A percentile compares a stretch with the other conserved stretches of the same genome.
These are phyloP conservation scores for Yamadazyma sp. DNA, from an alignment of 1,139 yeast species.

Conservation along the genomic window DNA sequence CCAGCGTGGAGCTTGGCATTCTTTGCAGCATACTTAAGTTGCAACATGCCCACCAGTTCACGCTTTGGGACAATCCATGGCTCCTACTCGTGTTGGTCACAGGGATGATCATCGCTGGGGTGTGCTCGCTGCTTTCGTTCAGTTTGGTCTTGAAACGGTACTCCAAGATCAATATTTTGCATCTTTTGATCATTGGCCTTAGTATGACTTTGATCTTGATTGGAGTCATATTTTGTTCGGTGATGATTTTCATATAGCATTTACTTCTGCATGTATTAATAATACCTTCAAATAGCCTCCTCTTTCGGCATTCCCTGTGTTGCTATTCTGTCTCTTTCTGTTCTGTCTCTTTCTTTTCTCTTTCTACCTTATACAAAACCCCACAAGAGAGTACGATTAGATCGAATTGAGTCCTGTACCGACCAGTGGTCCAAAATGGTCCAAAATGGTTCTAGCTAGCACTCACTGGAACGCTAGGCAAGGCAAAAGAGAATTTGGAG, in stretches of 20 bases:
- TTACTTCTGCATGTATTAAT: constrained; percentile 1
- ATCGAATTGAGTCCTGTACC: too few species aligned
- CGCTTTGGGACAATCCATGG: constrained; percentile 32
- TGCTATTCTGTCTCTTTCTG: too few species aligned
- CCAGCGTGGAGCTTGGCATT: constrained; percentile 48
- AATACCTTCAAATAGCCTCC: too few species aligned
- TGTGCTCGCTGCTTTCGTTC: constrained; percentile 21
- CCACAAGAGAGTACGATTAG: too few species aligned
- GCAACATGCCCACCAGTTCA: constrained; percentile 21
- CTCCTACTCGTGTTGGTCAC: constrained; percentile 32
- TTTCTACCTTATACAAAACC: too few species aligned
- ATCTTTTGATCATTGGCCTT: constrained; percentile 11
- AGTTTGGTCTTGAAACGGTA: constrained; percentile 13
- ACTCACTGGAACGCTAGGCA: too few species aligned
- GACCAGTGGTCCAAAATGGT: too few species aligned
- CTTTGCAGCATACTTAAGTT: constrained; percentile 32
- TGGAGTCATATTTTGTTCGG: constrained; percentile 9
- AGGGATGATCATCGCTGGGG: constrained; percentile 35
- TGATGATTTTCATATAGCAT: constrained; percentile 8
- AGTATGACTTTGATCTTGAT: constrained; percentile 13
- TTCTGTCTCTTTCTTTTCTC: too few species aligned
- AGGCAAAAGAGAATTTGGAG: too few species aligned
- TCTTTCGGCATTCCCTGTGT: too few species aligned
- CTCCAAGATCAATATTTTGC: constrained; percentile 13
- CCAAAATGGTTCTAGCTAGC: too few species aligned